Conservation (phyloP, 345 rosid species). For the Brassica incana region DNA sequence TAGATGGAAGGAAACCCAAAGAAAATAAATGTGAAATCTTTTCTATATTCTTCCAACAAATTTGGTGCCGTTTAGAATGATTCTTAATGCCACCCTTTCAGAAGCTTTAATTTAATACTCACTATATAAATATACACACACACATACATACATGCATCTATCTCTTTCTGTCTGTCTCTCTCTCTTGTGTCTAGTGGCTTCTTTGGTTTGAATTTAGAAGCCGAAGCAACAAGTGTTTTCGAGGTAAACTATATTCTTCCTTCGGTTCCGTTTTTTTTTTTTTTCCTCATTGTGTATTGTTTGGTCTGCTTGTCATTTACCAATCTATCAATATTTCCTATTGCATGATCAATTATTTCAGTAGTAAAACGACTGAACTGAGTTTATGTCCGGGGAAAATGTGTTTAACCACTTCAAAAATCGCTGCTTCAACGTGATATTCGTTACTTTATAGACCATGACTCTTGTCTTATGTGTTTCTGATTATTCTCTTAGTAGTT, state of each 20-base stretch:
- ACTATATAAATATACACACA: constrained; percentile 2
- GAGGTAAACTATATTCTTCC: constrained; percentile 8
- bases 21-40: constrained; percentile 15
- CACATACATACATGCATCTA: neutral
- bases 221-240: constrained; percentile 5
- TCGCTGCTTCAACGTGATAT: neutral
- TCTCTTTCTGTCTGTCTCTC: constrained; percentile 11
- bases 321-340: neutral
- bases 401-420: constrained; percentile 3
- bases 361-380: neutral
- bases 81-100: constrained; percentile 7
- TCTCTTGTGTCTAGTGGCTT: constrained; percentile 15
- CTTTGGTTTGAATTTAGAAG: constrained; percentile 21
- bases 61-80: constrained; percentile 10
- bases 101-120: constrained; percentile 1
- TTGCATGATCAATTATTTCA: neutral
- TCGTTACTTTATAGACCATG: neutral
- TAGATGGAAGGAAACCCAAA: constrained; percentile 27
- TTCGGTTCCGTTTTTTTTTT: neutral
- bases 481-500: neutral
- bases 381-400: neutral
- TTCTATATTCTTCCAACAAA: neutral
- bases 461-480: neutral
- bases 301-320: neutral
- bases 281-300: neutral